Evolutionary conservation across 2,329 filamentous ascomycete genomes (phyloP).

Genomic region (Lachnellula subtilissima): DNA sequence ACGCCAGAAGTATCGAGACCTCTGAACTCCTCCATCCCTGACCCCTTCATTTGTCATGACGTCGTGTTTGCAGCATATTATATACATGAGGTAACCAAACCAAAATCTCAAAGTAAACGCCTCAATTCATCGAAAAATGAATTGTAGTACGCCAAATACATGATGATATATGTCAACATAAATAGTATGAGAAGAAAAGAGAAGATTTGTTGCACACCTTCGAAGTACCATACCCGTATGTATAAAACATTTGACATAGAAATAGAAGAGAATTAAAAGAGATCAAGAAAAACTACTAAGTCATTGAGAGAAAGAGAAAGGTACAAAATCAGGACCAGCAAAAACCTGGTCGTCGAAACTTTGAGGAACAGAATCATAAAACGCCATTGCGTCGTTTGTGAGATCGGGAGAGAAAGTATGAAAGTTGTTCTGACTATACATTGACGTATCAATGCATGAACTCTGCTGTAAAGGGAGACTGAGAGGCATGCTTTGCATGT

Average conservation of each 20-base stretch:
- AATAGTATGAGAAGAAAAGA: neutral
- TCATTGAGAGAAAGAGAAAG: neutral
- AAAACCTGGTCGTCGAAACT: conserved; percentile 1
- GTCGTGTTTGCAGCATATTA: neutral
- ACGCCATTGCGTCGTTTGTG: conserved; percentile 2
- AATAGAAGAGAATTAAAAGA: neutral
- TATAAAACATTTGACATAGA: neutral
- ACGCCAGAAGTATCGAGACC: neutral
- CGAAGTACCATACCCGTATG: neutral
- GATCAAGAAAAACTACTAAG: neutral
- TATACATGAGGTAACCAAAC: neutral
- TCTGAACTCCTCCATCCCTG: neutral
- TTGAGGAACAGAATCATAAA: conserved; percentile 1
- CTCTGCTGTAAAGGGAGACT: neutral
- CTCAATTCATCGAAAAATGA: neutral
- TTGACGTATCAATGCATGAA: conserved; percentile 1
- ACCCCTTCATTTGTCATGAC: neutral
- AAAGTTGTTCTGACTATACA: neutral
- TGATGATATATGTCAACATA: neutral
- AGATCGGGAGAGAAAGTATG: neutral
- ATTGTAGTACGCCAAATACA: neutral
- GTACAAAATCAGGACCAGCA: neutral
- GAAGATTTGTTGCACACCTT: neutral
- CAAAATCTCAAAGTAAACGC: neutral
- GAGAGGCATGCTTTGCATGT: conserved; percentile 2